Conservation (phyloP, 192 early-diverging fungal species). For the Backusella luteola region DNA sequence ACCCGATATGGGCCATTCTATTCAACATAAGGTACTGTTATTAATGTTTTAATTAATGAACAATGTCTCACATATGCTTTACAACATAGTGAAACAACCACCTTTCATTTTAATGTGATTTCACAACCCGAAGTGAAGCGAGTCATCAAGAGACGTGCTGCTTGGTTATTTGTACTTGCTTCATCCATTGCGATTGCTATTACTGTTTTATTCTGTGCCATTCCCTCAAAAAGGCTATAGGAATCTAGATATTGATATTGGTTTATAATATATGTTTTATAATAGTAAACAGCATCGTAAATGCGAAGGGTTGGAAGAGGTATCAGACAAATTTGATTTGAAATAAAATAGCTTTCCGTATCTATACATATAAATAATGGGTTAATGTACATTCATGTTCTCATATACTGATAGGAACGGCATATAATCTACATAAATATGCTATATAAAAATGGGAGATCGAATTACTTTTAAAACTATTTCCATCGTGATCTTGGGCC, state of each 20-base stretch:
- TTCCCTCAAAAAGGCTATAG: slow-evolving; percentile 30
- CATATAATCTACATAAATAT: too few relatives aligned
- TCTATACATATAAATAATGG: too few relatives aligned
- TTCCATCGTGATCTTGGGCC: too few relatives aligned
- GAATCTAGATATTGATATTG: background rate
- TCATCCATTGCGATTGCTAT: slow-evolving; percentile 15
- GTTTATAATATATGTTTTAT: background rate
- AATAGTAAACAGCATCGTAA: too few relatives aligned
- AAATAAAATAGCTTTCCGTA: too few relatives aligned
- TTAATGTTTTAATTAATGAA: background rate
- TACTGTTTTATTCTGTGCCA: slow-evolving; percentile 30
- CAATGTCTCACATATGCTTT: background rate
- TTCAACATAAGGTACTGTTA: slow-evolving; percentile 30
- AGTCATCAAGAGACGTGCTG: slow-evolving; percentile 21
- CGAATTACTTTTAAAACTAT: too few relatives aligned
- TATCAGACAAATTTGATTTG: too few relatives aligned
- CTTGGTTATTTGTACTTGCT: slow-evolving; percentile 24
- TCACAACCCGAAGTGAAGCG: slow-evolving; percentile 23
- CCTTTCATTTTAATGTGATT: slow-evolving; percentile 35
- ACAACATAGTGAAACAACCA: slow-evolving; percentile 32
- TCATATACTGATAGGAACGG: too few relatives aligned
- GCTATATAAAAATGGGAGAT: too few relatives aligned
- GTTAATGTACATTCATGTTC: too few relatives aligned
- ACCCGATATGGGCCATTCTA: slow-evolving; percentile 37
- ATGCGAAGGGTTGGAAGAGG: too few relatives aligned